Base-by-base conservation (phyloP, 2,329 filamentous ascomycete species). In the Stemphylium vesicarium region DNA sequence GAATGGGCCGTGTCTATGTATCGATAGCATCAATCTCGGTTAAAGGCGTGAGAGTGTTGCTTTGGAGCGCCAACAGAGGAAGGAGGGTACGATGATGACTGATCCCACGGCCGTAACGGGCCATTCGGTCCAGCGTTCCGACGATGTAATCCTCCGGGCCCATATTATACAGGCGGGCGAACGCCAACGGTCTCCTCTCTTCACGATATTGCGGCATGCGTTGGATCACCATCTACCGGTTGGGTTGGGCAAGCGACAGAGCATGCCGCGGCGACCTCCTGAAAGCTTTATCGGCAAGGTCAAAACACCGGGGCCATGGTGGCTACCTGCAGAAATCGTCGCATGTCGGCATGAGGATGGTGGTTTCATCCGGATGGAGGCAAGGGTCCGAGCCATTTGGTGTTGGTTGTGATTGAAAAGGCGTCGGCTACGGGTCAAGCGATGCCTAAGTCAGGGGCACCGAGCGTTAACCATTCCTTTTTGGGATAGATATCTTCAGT, bases 1-100 rank as follows among this genome's bases (percentile, higher is more conserved):
- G 47, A 51, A 50, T 60, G 56, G 45, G 54, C 56, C 54, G 53
- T 52, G 44, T 50, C 35, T 15, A 38, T 48, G 39, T 47, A 59
- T 64, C 52, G 56, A 63, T 57, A 60, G 54, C 41, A 48, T 68
- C 56, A 56, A 69, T 69, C 49, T 70, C 66, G 68, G 64, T 56
- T 69, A 65, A 62, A 53, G 9, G 16, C 37, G 32, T 40, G 31
- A 46, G 11, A 46, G 38, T 41, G 50, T 39, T 24, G 31, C 47
- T 51, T 40, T 29, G 3, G 31, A 51, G 36, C 26, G 37, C 20
- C 31, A 45, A 22, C 38, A 42, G 26, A 52, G 18, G 24, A 43
- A 38, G 15, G 24, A 47, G 41, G 16, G 42, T 42, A 22, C 18
- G 26, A 7, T 24, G 20, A 26, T 39, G 53, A 39, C 44, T 35